Evolutionary conservation across 495 filamentous ascomycete genomes (phyloP).

Genomic region (Hypoxylon lienhwacheense): DNA sequence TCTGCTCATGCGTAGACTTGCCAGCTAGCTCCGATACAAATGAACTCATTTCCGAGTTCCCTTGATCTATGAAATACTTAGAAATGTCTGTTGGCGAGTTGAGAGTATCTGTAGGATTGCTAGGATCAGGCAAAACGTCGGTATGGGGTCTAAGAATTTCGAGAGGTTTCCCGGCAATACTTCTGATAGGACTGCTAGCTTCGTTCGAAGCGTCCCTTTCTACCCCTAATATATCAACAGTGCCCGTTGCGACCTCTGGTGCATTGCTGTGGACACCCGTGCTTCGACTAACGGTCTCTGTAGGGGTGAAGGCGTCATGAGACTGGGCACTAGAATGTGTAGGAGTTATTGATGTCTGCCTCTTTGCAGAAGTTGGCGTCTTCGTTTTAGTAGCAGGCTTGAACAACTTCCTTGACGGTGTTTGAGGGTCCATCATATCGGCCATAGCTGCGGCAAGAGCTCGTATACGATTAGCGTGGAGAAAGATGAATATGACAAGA

Average conservation of each 20-base stretch:
- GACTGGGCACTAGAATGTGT: slow-evolving; percentile 21
- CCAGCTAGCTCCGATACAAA: slow-evolving; percentile 25
- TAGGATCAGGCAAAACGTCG: slow-evolving; percentile 1
- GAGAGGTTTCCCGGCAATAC: slow-evolving; percentile 10
- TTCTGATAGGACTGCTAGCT: slow-evolving; percentile 1
- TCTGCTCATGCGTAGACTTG: not conserved
- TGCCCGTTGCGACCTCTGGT: slow-evolving; percentile 1
- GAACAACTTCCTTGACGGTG: slow-evolving; percentile 38
- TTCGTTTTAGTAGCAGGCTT: slow-evolving; percentile 39
- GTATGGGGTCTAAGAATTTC: slow-evolving; percentile 4
- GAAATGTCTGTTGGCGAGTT: slow-evolving; percentile 31
- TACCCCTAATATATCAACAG: not conserved
- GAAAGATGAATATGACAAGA: slow-evolving; percentile 26
- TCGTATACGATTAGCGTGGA: slow-evolving; percentile 23
- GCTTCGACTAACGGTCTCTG: slow-evolving; percentile 32
- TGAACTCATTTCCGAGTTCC: slow-evolving; percentile 33
- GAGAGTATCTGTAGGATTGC: slow-evolving; percentile 11
- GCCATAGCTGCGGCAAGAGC: slow-evolving; percentile 20
- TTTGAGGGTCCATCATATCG: slow-evolving; percentile 33
- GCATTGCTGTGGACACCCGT: slow-evolving; percentile 9
- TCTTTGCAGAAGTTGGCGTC: slow-evolving; percentile 29
- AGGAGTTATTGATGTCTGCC: slow-evolving; percentile 21
- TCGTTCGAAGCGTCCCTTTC: not conserved
- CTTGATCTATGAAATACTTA: slow-evolving; percentile 32
- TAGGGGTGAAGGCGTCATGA: slow-evolving; percentile 29